Conservation (phyloP, 1,284 basidiomycete species). For the Sporisorium exsertum region DNA sequence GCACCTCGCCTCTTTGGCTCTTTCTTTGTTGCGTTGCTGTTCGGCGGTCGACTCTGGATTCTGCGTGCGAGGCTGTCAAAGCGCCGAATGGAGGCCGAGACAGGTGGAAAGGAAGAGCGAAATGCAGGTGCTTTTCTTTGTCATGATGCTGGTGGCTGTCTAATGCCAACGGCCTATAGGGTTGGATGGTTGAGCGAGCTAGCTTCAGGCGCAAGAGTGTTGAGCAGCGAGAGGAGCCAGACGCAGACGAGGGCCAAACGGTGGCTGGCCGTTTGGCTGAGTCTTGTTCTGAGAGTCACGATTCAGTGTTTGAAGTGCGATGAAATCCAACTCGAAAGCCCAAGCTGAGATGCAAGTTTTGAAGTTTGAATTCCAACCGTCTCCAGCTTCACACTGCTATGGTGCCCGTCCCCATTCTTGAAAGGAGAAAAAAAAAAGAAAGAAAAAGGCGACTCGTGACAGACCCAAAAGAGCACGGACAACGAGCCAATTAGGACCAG, state of each 20-base stretch:
- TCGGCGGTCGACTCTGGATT: neutral
- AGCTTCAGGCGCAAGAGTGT: neutral
- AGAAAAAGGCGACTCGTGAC: constrained; percentile 4
- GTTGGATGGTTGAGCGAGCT: neutral
- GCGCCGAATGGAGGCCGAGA: constrained; percentile 1
- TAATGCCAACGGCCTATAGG: neutral
- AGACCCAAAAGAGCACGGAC: constrained; percentile 6
- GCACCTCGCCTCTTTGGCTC: neutral
- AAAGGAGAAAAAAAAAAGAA: neutral
- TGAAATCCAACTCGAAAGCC: neutral
- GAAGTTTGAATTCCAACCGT: neutral
- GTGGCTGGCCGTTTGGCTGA: neutral
- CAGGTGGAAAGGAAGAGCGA: neutral
- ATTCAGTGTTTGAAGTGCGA: neutral
- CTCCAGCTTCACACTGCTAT: neutral
- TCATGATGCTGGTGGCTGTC: neutral
- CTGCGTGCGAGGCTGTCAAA: neutral
- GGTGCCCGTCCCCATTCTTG: neutral
- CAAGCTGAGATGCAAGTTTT: neutral
- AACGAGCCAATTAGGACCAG: constrained; percentile 2
- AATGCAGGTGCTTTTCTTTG: neutral
- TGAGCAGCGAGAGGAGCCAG: neutral
- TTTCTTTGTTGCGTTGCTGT: neutral
- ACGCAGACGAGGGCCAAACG: too few species aligned
- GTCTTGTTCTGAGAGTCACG: too few species aligned